phyloP scores from a whole-genome alignment of 148 eudicot genomes.

The Dianthus caryophyllus region DNA sequence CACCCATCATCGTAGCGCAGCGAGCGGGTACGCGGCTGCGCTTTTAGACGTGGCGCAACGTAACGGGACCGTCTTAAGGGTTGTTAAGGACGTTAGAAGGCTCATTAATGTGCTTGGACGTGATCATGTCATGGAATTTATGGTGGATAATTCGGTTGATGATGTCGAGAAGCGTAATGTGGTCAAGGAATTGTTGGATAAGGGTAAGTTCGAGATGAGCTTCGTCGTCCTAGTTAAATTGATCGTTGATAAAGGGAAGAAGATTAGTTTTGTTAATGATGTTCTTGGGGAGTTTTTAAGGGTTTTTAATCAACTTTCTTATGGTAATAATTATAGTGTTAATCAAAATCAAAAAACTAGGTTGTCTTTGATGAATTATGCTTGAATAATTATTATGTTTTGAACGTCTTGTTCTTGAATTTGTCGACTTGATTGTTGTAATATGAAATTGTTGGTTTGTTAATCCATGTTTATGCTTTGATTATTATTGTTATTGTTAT shows the following conservation, averaged over 20 bases:
- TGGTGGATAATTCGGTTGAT: slow-evolving; percentile 29
- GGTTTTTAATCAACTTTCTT: slow-evolving; percentile 41
- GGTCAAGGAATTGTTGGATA: slow-evolving; percentile 37
- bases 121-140: slow-evolving; percentile 28
- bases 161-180: slow-evolving; percentile 36
- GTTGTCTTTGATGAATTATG: background rate
- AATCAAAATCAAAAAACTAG: background rate
- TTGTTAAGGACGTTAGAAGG: slow-evolving; percentile 44
- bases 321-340: background rate
- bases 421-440: slow-evolving; percentile 7
- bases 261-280: slow-evolving; percentile 35
- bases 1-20: slow-evolving; percentile 19
- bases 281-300: slow-evolving; percentile 50
- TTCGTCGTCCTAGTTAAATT: slow-evolving; percentile 47
- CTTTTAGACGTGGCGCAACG: slow-evolving; percentile 44
- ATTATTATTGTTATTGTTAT: background rate
- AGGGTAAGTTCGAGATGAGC: slow-evolving; percentile 38
- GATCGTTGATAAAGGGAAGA: slow-evolving; percentile 38
- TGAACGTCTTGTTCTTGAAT: slow-evolving; percentile 8
- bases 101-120: slow-evolving; percentile 33
- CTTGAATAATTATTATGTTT: background rate
- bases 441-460: background rate
- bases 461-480: background rate
- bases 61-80: slow-evolving; percentile 28
- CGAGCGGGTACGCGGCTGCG: slow-evolving; percentile 77